Evolutionary conservation across 805 yeast genomes (phyloP), one percentile per base, ranked within the genome.

Genomic region (Yarrowia osloensis): DNA sequence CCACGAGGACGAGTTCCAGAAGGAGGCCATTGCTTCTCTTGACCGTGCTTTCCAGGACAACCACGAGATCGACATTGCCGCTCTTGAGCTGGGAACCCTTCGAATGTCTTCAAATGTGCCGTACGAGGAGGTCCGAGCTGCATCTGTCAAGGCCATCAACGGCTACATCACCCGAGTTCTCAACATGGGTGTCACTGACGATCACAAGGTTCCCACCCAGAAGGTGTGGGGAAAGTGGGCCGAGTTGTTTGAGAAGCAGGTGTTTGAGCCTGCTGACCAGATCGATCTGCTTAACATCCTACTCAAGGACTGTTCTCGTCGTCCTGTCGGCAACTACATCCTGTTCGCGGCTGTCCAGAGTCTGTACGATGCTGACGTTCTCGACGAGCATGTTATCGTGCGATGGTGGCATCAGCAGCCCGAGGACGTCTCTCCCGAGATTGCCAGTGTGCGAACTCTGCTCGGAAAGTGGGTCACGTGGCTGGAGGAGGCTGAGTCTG

Each of bases 61-160:
- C 76, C 99, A 95, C 77, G 96, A 90, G 73, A 82, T 91, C 69
- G 98, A 94, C 75, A 93, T 97, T 15, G 98, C 99, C 0, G 79
- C 91, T 70, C 80, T 95, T 68, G 99, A 95, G 79, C 84, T 95
- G 73, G 94, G 94, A 76, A 95, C 99, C 0, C 82, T 95, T 74
- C 85, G 98, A 79, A 94, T 95, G 99, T 91, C 97, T 73, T 89
- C 93, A 95, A 91, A 95, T 76, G 99, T 92, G 19, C 85, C 95
- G 0, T 94, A 95, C 77, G 96, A 91, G 73, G 97, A 93, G 74
- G 98, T 95, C 15, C 85, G 98, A 75, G 77, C 80, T 33, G 96
- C 97, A 5, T 91, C 97, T 0, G 80, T 86, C 39, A 81, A 82
- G 42, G 95, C 98, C 0, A 80, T 95, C 73, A 73, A 91, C 50